Base-by-base conservation (phyloP, 148 eudicot species). In the Rhododendron molle region DNA sequence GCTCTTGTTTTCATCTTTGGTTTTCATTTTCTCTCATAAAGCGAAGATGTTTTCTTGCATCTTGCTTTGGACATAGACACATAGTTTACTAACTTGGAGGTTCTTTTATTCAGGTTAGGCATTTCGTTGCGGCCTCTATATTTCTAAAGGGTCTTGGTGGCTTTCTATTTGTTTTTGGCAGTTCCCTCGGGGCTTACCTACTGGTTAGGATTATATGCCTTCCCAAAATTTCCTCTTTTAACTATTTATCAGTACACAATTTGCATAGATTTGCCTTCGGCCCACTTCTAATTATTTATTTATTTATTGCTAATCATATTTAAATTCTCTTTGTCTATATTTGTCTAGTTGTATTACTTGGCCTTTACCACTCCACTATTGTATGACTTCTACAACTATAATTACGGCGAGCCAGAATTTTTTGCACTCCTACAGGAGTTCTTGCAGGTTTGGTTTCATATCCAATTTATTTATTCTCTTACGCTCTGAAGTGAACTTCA, bases 131-230 rank as follows among this genome's bases (percentile, higher is more conserved):
- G 2, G 89, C 87, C n/a, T 89, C 92, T 23, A 85, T 95, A 56
- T 88, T 76, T 26, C 67, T 94, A 32, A 94, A 95, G 84, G 97
- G 93, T 18, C 69, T 94, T 44, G 98, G 98, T 26, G 94, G 98
- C 23, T 62, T 93, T 16, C 89, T 95, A 40, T 94, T 95, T 83
- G 89, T 95, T 15, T 88, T 92, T 78, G 98, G 98, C 86, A 94
- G 94, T 88, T 79, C 91, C 71, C 85, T 92, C 38, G 98, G 98
- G 15, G 96, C 97, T 83, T 93, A 89, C 88, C 87, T 95, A 74
- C 91, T 95, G 94, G 98, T 95, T 80, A 87, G 91, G 12, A 67
- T 43, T 84, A 77, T 49, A 36, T 23, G 54, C 23, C 34, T 36
- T 56, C 80, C 40, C 69, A 52, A 80, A 28, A 47, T 79, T 58